These are phyloP conservation scores for Lecanicillium sp. DNA, from an alignment of 2,329 filamentous ascomycete genomes.

Conservation along the genomic window DNA sequence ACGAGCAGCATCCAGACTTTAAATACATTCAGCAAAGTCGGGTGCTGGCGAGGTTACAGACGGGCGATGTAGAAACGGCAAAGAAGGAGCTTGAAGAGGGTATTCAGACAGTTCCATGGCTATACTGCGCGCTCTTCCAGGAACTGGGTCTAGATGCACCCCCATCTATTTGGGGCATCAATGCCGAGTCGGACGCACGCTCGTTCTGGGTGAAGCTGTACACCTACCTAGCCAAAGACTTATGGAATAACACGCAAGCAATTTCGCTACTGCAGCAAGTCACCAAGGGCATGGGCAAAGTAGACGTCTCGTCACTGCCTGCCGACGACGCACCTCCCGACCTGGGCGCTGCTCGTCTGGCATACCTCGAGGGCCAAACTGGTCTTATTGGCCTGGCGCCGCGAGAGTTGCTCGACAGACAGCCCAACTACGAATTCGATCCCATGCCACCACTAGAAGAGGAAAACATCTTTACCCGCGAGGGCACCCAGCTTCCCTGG, in stretches of 20 bases:
- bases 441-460: conserved; percentile 63
- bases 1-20: conserved; percentile 30
- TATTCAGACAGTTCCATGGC: conserved; percentile 72
- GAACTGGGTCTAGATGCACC: conserved; percentile 73
- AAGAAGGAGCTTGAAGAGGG: conserved; percentile 56
- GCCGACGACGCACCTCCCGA: conserved; percentile 29
- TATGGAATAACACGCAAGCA: conserved; percentile 76
- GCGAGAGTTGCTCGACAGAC: conserved; percentile 49
- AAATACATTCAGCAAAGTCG: conserved; percentile 70
- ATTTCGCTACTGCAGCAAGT: conserved; percentile 61
- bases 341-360: conserved; percentile 59
- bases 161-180: conserved; percentile 72
- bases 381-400: conserved; percentile 64
- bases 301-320: conserved; percentile 30
- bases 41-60: conserved; percentile 66
- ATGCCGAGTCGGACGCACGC: conserved; percentile 51
- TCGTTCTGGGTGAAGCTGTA: conserved; percentile 70
- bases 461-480: conserved; percentile 42
- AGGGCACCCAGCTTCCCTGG: conserved; percentile 36
- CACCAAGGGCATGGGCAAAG: conserved; percentile 45
- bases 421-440: conserved; percentile 70
- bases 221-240: conserved; percentile 64
- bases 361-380: conserved; percentile 69
- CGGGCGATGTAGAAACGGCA: conserved; percentile 57
- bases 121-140: conserved; percentile 72